Conservation (phyloP, 306 rosid species). For the Senna tora region DNA sequence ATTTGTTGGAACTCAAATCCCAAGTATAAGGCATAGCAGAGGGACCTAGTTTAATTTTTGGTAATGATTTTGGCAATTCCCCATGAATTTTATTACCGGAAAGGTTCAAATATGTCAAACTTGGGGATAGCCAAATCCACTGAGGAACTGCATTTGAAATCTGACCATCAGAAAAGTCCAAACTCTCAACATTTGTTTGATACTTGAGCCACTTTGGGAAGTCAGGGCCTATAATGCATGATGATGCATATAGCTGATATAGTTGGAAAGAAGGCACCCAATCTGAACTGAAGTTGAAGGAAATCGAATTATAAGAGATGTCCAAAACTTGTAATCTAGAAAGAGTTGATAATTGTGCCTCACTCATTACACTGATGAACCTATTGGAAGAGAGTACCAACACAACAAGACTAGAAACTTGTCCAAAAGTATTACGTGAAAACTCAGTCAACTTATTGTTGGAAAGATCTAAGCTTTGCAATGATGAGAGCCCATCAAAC, state of each 20-base stretch:
- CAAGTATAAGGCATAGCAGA: background rate
- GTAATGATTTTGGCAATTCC: background rate
- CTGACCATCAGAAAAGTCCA: background rate
- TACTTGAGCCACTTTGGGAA: slow-evolving; percentile 7
- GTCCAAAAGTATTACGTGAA: slow-evolving; percentile 21
- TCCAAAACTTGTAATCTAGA: background rate
- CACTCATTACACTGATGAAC: slow-evolving; percentile 24
- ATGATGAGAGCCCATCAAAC: too few species aligned
- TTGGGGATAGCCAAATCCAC: slow-evolving; percentile 29
- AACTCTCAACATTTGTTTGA: rapidly evolving
- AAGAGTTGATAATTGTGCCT: slow-evolving; percentile 30
- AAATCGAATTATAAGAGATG: slow-evolving; percentile 18
- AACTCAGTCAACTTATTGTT: background rate
- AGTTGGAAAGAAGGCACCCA: slow-evolving; percentile 27
- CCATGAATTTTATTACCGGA: slow-evolving; percentile 38
- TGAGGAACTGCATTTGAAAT: slow-evolving; percentile 33
- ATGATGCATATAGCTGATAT: background rate
- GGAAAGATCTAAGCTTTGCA: too few species aligned
- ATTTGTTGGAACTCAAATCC: slow-evolving; percentile 20
- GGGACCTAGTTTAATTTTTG: rapidly evolving
- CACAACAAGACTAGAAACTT: background rate
- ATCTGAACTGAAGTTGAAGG: slow-evolving; percentile 37
- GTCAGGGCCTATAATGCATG: background rate
- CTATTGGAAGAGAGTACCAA: slow-evolving; percentile 26
- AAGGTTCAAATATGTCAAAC: background rate